Base-by-base conservation (phyloP, 306 rosid genomes). In the Glycine latifolia region DNA sequence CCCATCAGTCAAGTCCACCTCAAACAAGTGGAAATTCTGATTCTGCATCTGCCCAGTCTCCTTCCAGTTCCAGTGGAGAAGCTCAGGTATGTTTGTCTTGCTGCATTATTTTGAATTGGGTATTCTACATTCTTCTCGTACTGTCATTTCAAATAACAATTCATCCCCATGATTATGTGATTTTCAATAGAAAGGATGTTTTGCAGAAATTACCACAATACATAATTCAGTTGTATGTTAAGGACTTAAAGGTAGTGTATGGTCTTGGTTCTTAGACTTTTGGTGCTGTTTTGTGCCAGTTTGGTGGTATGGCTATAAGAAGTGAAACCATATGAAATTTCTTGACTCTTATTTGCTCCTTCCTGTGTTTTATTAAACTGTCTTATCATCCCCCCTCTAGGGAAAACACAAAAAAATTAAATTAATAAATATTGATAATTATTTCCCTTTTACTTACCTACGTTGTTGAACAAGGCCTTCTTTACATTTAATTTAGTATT, bases 1-100 rank as follows among this genome's bases (percentile, higher is more conserved):
- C 93, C 73, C 98, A 89, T 76, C 97, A 92, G 84, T 94, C 97
- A 67, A 94, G 98, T 81, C 98, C 97, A 44, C 97, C 98, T 83
- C 98, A 92, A 87, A 88, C 96, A 68, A 94, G 97, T 88, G 87
- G 97, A 82, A 90, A 91, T 83, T 94, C 98, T 78, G 97, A 92
- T 87, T 94, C 97, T 84, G 95, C 92, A 47, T 94, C 94, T 87
- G 91, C 97, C 8, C 98, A 85, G 81, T 94, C 98, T 71, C 98
- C 97, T 73, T 85, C 97, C 79, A 92, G 98, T 85, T 94, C 94
- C 49, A 90, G 89, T 78, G 98, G 98, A 85, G 98, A 94, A 86
- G 88, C 94, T 71, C 98, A 90, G 97, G 98, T 94, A 79, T 77
- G 62, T 74, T 56, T 62, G 31, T 75, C 16, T 63, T 76, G n/a